phyloP scores from a whole-genome alignment of 768 basidiomycete genomes.

The Suillus ampliporus region DNA sequence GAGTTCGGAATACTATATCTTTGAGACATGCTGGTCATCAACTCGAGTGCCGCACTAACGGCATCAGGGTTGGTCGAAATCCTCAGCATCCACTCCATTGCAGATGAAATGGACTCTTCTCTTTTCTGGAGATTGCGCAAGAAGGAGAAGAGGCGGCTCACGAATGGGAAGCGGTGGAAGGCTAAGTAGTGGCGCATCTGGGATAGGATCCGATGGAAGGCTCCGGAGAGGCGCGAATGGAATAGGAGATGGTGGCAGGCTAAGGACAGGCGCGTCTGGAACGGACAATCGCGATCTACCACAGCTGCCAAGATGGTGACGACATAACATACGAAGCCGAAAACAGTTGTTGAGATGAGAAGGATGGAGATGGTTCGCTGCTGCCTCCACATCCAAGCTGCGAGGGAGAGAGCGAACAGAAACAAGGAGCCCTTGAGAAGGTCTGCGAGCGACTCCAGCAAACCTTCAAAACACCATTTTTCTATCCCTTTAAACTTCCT shows the following conservation, averaged over 20 bases:
- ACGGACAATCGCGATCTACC: slow-evolving; percentile 9
- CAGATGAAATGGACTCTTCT: background rate
- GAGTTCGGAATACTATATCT: background rate
- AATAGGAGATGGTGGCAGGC: background rate
- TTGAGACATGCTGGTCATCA: slow-evolving; percentile 15
- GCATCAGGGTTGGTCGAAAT: slow-evolving; percentile 19
- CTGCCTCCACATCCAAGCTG: background rate
- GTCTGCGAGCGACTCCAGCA: slow-evolving; percentile 13
- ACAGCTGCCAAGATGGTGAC: slow-evolving; percentile 8
- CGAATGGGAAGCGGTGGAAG: too few relatives aligned
- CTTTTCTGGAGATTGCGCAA: rapidly evolving
- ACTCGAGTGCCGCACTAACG: background rate
- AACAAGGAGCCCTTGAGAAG: slow-evolving; percentile 20
- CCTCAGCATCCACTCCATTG: slow-evolving; percentile 15
- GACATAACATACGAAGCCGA: slow-evolving; percentile 8
- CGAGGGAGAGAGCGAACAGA: slow-evolving; percentile 15
- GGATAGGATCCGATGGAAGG: too few relatives aligned
- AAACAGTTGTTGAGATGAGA: slow-evolving; percentile 5
- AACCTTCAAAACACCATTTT: slow-evolving; percentile 8
- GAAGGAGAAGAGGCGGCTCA: too few relatives aligned
- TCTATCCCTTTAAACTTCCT: slow-evolving; percentile 13
- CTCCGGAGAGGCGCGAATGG: too few relatives aligned
- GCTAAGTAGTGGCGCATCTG: too few relatives aligned
- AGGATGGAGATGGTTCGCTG: slow-evolving; percentile 12
- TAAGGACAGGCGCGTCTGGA: slow-evolving; percentile 11